A percentile compares a stretch with the other conserved stretches of the same genome.
Evolutionary conservation across 2,329 filamentous ascomycete genomes (phyloP).

Genomic region (Aspergillus sp.): DNA sequence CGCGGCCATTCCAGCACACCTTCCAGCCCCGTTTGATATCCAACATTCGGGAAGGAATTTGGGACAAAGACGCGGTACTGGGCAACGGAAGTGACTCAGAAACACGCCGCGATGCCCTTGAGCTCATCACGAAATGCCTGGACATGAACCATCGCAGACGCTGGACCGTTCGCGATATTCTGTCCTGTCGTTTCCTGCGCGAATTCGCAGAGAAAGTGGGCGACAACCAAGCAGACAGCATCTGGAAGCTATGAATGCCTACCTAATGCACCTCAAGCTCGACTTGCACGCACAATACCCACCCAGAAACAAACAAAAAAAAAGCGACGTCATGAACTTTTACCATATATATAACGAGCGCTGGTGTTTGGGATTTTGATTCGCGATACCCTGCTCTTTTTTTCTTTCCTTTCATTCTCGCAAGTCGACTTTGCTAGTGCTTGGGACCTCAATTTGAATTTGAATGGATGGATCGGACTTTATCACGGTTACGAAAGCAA

Average conservation of each 20-base stretch:
- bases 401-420: background rate
- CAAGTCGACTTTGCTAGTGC: background rate
- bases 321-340: constrained; percentile 10
- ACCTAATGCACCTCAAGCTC: background rate
- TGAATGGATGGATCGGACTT: background rate
- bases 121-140: constrained; percentile 61
- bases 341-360: constrained; percentile 14
- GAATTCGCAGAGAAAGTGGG: constrained; percentile 36
- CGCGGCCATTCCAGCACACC: constrained; percentile 61
- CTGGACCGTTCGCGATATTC: constrained; percentile 57
- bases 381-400: constrained; percentile 32
- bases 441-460: background rate
- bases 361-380: constrained; percentile 25
- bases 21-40: constrained; percentile 59
- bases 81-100: constrained; percentile 39
- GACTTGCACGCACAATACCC: background rate
- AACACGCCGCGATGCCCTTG: constrained; percentile 48
- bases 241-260: constrained; percentile 37
- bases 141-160: constrained; percentile 55
- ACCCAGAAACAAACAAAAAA: constrained; percentile 5
- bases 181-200: constrained; percentile 57
- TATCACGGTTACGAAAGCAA: background rate
- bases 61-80: constrained; percentile 54
- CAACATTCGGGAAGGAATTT: constrained; percentile 61
- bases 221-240: constrained; percentile 30